Conservation (phyloP, 2,329 filamentous ascomycete species). For the Thermochaetoides dissita region DNA sequence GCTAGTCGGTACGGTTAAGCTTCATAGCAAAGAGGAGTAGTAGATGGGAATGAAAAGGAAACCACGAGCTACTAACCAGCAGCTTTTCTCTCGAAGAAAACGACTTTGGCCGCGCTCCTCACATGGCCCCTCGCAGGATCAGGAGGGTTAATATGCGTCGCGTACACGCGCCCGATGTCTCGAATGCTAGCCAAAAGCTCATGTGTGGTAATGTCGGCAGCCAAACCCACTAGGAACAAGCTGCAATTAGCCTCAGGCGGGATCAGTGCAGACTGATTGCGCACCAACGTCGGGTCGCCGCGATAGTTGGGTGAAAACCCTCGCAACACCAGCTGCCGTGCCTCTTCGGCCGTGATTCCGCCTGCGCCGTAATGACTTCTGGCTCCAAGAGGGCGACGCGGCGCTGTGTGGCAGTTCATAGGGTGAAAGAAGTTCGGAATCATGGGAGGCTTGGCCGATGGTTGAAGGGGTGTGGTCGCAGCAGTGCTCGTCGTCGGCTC, state of each 20-base stretch:
- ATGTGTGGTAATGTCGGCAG: constrained; percentile 26
- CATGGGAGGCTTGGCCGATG: background rate
- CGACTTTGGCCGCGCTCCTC: constrained; percentile 32
- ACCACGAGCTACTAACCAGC: constrained; percentile 16
- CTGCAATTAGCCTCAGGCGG: constrained; percentile 31
- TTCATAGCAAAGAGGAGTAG: no score
- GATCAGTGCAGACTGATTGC: constrained; percentile 28
- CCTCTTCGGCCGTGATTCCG: constrained; percentile 1
- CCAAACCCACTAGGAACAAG: constrained; percentile 39
- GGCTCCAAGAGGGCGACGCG: background rate
- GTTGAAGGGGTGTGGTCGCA: background rate
- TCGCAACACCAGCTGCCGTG: constrained; percentile 9
- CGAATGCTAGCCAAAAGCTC: constrained; percentile 32
- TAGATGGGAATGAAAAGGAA: no score
- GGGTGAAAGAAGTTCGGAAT: constrained; percentile 8
- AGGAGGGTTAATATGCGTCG: constrained; percentile 36
- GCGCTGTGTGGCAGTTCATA: constrained; percentile 9
- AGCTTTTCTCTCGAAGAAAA: constrained; percentile 30
- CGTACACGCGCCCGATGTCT: constrained; percentile 35
- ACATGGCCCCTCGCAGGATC: constrained; percentile 22
- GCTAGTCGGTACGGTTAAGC: background rate
- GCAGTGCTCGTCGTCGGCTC: background rate
- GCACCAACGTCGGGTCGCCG: constrained; percentile 23
- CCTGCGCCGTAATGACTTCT: no score
- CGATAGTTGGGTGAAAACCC: constrained; percentile 25